Percentiles rank a stretch among this genome's conserved stretches.
phyloP scores from a whole-genome alignment of 1,284 basidiomycete species.

The Golubevia sp. region DNA sequence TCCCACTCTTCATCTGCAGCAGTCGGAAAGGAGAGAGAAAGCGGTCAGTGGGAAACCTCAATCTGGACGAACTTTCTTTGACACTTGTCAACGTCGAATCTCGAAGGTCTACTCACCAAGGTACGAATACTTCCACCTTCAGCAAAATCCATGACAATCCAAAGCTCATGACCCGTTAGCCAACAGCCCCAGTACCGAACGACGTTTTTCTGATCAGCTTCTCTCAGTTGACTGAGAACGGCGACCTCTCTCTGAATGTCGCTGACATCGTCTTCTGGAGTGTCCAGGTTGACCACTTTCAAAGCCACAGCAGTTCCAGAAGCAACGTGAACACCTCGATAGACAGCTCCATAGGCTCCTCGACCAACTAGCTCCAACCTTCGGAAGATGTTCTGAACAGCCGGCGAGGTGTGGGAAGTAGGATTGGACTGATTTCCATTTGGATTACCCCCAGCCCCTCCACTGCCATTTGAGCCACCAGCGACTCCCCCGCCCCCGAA shows the following conservation, averaged over 20 bases:
- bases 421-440: not conserved
- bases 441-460: too few relatives aligned
- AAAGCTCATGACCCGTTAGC: slow-evolving; percentile 90
- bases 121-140: slow-evolving; percentile 93
- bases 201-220: slow-evolving; percentile 79
- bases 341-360: slow-evolving; percentile 58
- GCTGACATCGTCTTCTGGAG: slow-evolving; percentile 84
- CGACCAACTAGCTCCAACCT: slow-evolving; percentile 53
- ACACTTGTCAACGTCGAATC: not conserved
- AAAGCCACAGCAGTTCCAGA: slow-evolving; percentile 87
- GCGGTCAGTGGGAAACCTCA: not conserved
- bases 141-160: slow-evolving; percentile 99
- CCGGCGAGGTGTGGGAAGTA: slow-evolving; percentile 2
- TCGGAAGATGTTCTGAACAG: slow-evolving; percentile 31
- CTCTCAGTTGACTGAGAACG: slow-evolving; percentile 81
- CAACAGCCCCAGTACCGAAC: slow-evolving; percentile 95
- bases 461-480: too few relatives aligned
- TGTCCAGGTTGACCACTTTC: slow-evolving; percentile 98
- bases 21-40: slow-evolving; percentile 62
- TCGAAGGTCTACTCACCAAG: slow-evolving; percentile 65
- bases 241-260: slow-evolving; percentile 97
- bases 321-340: slow-evolving; percentile 70
- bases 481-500: too few relatives aligned
- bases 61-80: not conserved
- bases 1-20: slow-evolving; percentile 78